These are phyloP conservation scores for Jackrogersella multiformis DNA, from an alignment of 495 filamentous ascomycete species.

Conservation along the genomic window DNA sequence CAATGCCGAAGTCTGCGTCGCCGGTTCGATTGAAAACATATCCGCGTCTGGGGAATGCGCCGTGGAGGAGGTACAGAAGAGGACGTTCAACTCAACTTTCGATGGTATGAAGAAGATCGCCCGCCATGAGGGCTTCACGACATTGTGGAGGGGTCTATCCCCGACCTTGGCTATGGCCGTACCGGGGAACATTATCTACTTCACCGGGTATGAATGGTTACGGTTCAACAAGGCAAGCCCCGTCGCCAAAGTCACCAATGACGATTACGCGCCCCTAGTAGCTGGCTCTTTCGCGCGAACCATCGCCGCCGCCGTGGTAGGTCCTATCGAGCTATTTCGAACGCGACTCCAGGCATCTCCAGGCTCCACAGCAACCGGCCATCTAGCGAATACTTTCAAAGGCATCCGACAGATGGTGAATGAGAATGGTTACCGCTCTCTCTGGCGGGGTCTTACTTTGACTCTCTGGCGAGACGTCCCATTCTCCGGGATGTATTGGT, in stretches of 20 bases:
- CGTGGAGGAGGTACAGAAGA: constrained; percentile 82
- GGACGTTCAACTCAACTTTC: constrained; percentile 87
- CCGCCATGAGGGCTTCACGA: constrained; percentile 86
- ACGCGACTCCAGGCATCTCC: constrained; percentile 89
- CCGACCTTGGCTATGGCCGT: constrained; percentile 95
- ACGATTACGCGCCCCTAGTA: constrained; percentile 78
- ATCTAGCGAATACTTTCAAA: constrained; percentile 76
- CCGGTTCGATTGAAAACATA: constrained; percentile 52
- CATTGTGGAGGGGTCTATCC: constrained; percentile 92
- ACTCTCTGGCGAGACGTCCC: constrained; percentile 98
- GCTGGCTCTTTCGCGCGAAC: constrained; percentile 82
- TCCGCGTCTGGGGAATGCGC: constrained; percentile 71
- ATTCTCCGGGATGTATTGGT: constrained; percentile 97
- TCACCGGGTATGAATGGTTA: constrained; percentile 97
- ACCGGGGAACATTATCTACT: constrained; percentile 97
- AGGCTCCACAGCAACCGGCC: constrained; percentile 58
- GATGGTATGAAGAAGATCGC: constrained; percentile 95
- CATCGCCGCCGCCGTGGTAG: constrained; percentile 82
- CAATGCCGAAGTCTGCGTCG: constrained; percentile 81
- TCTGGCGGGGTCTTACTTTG: constrained; percentile 92
- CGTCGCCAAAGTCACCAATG: constrained; percentile 65
- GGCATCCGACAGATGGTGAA: constrained; percentile 82
- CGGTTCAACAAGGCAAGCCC: constrained; percentile 75
- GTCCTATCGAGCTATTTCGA: constrained; percentile 93
- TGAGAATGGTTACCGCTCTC: constrained; percentile 75